Percentiles rank a stretch among this genome's conserved stretches.
Evolutionary conservation across 176 grass and related monocot genomes (phyloP).

Genomic region (Oryza nivara): DNA sequence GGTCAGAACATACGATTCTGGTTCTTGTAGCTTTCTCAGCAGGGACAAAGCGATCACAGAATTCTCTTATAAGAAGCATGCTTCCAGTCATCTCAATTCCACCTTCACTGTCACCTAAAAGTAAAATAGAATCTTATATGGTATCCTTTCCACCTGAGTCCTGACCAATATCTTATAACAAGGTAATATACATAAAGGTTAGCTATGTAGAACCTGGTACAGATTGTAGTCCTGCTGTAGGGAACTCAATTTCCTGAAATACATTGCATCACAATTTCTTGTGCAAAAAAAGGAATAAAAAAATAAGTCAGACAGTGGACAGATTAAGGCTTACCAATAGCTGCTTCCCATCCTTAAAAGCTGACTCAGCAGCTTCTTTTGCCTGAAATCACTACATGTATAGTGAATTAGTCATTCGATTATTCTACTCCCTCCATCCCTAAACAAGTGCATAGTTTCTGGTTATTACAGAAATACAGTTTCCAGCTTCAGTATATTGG

Average conservation of each 20-base stretch:
- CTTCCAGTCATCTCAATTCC: slow-evolving; percentile 98
- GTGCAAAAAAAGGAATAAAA: not conserved
- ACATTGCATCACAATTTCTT: slow-evolving; percentile 36
- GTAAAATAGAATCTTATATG: slow-evolving; percentile 29
- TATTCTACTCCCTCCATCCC: too few species aligned
- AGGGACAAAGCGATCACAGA: slow-evolving; percentile 75
- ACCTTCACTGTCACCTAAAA: slow-evolving; percentile 88
- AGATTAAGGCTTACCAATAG: slow-evolving; percentile 64
- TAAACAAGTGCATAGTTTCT: not conserved
- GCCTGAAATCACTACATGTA: slow-evolving; percentile 88
- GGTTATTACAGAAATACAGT: slow-evolving; percentile 12
- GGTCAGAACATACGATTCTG: slow-evolving; percentile 63
- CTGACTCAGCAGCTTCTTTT: slow-evolving; percentile 77
- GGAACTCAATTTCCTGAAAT: slow-evolving; percentile 92
- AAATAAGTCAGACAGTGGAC: slow-evolving; percentile 6
- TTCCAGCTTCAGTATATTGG: slow-evolving; percentile 2
- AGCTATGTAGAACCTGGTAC: slow-evolving; percentile 68
- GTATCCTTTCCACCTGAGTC: not conserved
- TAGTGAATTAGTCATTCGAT: slow-evolving; percentile 27
- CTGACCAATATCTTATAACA: slow-evolving; percentile 30
- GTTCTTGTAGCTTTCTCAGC: slow-evolving; percentile 80
- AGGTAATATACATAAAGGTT: slow-evolving; percentile 35
- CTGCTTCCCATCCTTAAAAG: slow-evolving; percentile 79
- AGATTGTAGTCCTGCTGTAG: slow-evolving; percentile 82
- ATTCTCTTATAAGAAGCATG: slow-evolving; percentile 91